Evolutionary conservation across 768 basidiomycete species (phyloP), one percentile per base, ranked within the genome.

Genomic region (Lentinula aciculospora): DNA sequence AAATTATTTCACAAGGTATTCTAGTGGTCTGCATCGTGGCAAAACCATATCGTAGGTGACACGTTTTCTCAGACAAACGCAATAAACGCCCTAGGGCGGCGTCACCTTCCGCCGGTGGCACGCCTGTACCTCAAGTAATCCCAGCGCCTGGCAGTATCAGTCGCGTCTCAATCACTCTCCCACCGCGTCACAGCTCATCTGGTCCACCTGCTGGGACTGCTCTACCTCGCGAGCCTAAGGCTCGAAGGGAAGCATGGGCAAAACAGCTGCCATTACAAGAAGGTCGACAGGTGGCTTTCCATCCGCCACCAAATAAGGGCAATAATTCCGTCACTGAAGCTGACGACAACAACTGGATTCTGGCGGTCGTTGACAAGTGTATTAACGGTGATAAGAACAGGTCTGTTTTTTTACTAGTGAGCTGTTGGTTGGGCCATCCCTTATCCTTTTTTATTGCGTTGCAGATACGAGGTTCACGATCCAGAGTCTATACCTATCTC

Each of bases 401-500:
- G 85, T 86, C 60, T 13, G 74, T 62, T n/a, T 39, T 1, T 23
- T 5, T 25, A 6, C 13, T 31, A 8, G 40, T 13, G 36, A 40
- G n/a, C 23, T 39, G 9, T 23, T n/a, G 5, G 13, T 27, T 25
- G 27, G 13, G 28, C 28, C 27, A 23, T 10, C 40, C 10, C 17
- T 39, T 15, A 23, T 32, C 23, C n/a, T 21, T 19, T 2, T 10
- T 19, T 58, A 21, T 39, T 25, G 34, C 34, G 1, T 37, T 6
- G 13, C 25, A 92, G 89, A 61, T 93, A 93, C 62, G 89, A 92
- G 69, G 92, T 94, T 0, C 88, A 90, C 69, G 92, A 93, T 66
- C 84, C 82, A 37, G 91, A 94, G 62, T 86, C 88, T 8, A 80
- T 87, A 61, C 85, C 87, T 21, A 88, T 86, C 65, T 73, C 72